Evolutionary conservation across 2,329 filamentous ascomycete genomes (phyloP).

Genomic region (Monosporascus ibericus): DNA sequence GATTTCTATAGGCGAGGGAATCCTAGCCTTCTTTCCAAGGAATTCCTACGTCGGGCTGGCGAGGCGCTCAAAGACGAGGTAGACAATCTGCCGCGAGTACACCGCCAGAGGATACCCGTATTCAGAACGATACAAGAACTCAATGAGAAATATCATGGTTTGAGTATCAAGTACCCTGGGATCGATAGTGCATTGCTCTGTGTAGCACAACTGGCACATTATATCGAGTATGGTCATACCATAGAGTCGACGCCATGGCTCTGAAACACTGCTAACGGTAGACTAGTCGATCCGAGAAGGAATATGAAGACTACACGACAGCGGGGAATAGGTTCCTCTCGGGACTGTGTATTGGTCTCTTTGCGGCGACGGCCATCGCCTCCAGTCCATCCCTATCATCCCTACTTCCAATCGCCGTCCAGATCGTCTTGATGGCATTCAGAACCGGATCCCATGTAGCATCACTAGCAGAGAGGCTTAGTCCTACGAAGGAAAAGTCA

Average conservation of each 20-base stretch:
- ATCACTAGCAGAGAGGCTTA: conserved; percentile 40
- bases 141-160: conserved; percentile 57
- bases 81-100: conserved; percentile 47
- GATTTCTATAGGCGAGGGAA: conserved; percentile 41
- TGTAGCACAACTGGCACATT: conserved; percentile 60
- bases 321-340: conserved; percentile 49
- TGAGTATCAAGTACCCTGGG: conserved; percentile 51
- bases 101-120: conserved; percentile 52
- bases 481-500: conserved; percentile 34
- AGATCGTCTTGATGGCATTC: conserved; percentile 62
- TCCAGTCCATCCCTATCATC: conserved; percentile 56
- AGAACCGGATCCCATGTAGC: conserved; percentile 53
- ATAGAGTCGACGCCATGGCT: not conserved
- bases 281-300: conserved; percentile 44
- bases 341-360: conserved; percentile 63
- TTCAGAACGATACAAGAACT: conserved; percentile 59
- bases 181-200: conserved; percentile 61
- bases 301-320: conserved; percentile 46
- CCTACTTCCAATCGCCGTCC: conserved; percentile 55
- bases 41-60: conserved; percentile 54
- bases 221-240: conserved; percentile 52
- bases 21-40: conserved; percentile 48
- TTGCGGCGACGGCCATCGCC: conserved; percentile 63
- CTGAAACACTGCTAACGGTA: conserved; percentile 21
- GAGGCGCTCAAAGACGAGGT: conserved; percentile 56